phyloP scores from a whole-genome alignment of 352 stramenopile genomes.

The Pythium apleroticum region DNA sequence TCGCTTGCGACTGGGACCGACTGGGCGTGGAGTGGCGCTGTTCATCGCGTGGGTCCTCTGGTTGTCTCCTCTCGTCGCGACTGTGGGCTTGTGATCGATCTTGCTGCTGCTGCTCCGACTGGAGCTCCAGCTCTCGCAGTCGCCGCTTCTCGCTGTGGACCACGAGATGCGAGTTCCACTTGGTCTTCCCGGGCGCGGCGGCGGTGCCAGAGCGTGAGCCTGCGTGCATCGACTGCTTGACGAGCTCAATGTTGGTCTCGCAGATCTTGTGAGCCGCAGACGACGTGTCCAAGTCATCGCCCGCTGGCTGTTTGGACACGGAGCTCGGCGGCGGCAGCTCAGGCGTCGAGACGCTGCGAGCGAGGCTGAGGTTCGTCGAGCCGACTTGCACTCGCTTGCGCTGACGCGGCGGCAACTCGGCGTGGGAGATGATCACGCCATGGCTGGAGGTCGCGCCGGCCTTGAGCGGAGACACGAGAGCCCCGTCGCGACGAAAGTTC shows the following conservation, averaged over 20 bases:
- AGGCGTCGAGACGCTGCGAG: conserved; percentile 30
- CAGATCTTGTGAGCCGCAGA: conserved; percentile 31
- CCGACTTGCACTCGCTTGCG: conserved; percentile 78
- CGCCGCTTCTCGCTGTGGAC: conserved; percentile 22
- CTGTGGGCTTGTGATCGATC: not conserved
- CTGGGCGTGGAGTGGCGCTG: not conserved
- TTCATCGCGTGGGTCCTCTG: not conserved
- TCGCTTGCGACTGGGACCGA: not conserved
- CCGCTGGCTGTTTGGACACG: conserved; percentile 1
- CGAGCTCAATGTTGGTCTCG: conserved; percentile 47
- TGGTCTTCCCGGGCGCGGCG: not conserved
- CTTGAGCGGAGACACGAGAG: conserved; percentile 9
- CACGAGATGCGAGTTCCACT: conserved; percentile 11
- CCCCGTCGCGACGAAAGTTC: conserved; percentile 51
- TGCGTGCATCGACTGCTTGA: conserved; percentile 36
- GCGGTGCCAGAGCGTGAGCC: not conserved
- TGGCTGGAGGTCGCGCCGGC: not conserved
- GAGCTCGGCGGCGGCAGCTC: conserved; percentile 7
- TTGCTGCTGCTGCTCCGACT: not conserved
- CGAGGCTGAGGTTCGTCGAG: conserved; percentile 48
- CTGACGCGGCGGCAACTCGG: conserved; percentile 51
- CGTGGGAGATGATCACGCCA: conserved; percentile 36
- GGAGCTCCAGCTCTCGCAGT: conserved; percentile 3
- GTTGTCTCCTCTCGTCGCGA: not conserved
- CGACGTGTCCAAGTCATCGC: conserved; percentile 19